Evolutionary conservation across 371 early-diverging fungal genomes (phyloP).

Genomic region (Capniomyces stellatus): DNA sequence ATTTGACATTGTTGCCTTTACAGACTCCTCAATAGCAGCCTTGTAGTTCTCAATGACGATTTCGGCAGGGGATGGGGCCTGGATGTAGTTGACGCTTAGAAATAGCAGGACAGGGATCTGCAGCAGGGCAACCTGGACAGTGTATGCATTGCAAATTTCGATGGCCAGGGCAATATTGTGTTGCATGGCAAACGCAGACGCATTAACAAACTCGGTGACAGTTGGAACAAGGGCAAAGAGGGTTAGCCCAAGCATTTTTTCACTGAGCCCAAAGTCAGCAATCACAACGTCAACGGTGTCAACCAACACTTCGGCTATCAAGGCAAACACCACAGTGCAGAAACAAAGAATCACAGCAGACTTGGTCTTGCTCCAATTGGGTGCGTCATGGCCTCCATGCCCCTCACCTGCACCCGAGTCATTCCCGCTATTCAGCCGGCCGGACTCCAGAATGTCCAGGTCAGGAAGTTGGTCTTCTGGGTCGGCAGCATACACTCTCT

Average conservation of each 20-base stretch:
- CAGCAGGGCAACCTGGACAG: slow-evolving; percentile 84
- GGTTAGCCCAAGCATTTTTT: slow-evolving; percentile 80
- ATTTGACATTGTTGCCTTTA: too few species aligned
- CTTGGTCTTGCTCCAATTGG: slow-evolving; percentile 77
- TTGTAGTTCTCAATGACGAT: too few species aligned
- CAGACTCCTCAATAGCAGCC: too few species aligned
- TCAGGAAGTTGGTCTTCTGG: slow-evolving; percentile 24
- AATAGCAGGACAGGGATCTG: slow-evolving; percentile 86
- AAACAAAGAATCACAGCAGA: slow-evolving; percentile 55
- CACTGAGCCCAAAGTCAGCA: slow-evolving; percentile 40
- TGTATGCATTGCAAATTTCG: slow-evolving; percentile 93
- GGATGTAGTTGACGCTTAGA: slow-evolving; percentile 48
- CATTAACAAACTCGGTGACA: slow-evolving; percentile 93
- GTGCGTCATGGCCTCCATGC: slow-evolving; percentile 72
- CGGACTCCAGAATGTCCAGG: slow-evolving; percentile 14
- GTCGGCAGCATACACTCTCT: slow-evolving; percentile 21
- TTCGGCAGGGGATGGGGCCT: background rate
- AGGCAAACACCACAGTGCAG: slow-evolving; percentile 68
- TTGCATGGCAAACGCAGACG: slow-evolving; percentile 82
- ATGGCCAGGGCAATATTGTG: slow-evolving; percentile 86
- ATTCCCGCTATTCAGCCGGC: slow-evolving; percentile 15
- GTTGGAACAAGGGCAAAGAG: slow-evolving; percentile 91
- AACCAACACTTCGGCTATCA: slow-evolving; percentile 74
- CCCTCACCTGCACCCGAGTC: slow-evolving; percentile 41
- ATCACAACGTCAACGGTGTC: slow-evolving; percentile 56